These are phyloP conservation scores for Ceratobasidium sp. DNA, from an alignment of 1,284 basidiomycete genomes.

Conservation along the genomic window DNA sequence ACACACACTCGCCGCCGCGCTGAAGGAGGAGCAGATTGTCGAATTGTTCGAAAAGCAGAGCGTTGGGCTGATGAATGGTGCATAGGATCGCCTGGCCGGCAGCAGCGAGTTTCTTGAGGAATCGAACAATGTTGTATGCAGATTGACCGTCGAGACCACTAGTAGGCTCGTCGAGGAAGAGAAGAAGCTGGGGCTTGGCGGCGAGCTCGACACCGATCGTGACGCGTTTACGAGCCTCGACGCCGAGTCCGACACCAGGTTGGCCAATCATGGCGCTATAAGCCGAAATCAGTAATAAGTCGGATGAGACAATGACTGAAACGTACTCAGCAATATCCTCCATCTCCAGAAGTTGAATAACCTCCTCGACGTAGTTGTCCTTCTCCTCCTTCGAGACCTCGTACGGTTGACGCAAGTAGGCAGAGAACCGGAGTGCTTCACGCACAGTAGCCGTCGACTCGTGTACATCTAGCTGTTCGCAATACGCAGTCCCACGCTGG, in stretches of 20 bases:
- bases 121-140: conserved; percentile 68
- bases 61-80: conserved; percentile 67
- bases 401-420: conserved; percentile 68
- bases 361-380: conserved; percentile 66
- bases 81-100: conserved; percentile 77
- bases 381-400: conserved; percentile 64
- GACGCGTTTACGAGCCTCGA: conserved; percentile 67
- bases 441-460: conserved; percentile 69
- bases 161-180: conserved; percentile 68
- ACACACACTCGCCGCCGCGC: conserved; percentile 65
- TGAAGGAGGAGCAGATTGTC: conserved; percentile 65
- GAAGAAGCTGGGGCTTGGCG: conserved; percentile 68
- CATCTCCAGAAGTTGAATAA: conserved; percentile 65
- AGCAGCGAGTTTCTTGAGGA: conserved; percentile 77
- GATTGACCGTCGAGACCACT: conserved; percentile 69
- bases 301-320: conserved; percentile 56
- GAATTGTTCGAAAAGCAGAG: conserved; percentile 67
- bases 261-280: conserved; percentile 60
- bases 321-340: conserved; percentile 65
- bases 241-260: conserved; percentile 64
- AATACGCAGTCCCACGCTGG: conserved; percentile 67
- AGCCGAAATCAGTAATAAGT: conserved; percentile 36
- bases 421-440: conserved; percentile 69
- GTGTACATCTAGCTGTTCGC: conserved; percentile 65
- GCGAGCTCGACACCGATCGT: conserved; percentile 73